These are phyloP conservation scores for Acmispon strigosus DNA, from an alignment of 306 rosid genomes.

Conservation along the genomic window DNA sequence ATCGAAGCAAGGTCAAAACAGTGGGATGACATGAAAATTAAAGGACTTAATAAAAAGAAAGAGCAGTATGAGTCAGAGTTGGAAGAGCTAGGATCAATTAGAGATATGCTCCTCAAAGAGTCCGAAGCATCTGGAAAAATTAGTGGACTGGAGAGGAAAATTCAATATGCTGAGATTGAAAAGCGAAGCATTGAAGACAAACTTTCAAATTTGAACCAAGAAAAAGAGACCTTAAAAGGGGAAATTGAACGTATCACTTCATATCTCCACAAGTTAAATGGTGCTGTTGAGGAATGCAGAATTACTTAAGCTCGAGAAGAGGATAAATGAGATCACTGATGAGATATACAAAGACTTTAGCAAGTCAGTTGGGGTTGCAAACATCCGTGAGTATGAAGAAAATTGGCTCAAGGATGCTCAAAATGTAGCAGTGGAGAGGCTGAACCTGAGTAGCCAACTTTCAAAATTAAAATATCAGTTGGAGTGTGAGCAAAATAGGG, in stretches of 20 bases:
- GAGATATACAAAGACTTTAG: conserved; percentile 67
- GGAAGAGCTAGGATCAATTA: conserved; percentile 83
- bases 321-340: conserved; percentile 78
- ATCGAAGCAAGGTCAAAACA: conserved; percentile 94
- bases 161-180: conserved; percentile 90
- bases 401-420: conserved; percentile 73
- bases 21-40: conserved; percentile 92
- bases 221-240: conserved; percentile 54
- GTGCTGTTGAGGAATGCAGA: conserved; percentile 52
- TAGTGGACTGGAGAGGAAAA: conserved; percentile 84
- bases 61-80: conserved; percentile 73
- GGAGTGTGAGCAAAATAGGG: conserved; percentile 88
- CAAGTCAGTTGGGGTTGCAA: conserved; percentile 79
- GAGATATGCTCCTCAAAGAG: conserved; percentile 93
- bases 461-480: conserved; percentile 81
- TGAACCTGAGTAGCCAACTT: conserved; percentile 73
- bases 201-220: conserved; percentile 53
- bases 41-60: conserved; percentile 70
- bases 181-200: conserved; percentile 83
- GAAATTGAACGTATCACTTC: conserved; percentile 70
- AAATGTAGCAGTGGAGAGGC: conserved; percentile 72
- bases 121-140: conserved; percentile 85
- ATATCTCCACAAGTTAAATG: conserved; percentile 59
- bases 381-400: conserved; percentile 93
- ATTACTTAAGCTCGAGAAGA: conserved; percentile 59